phyloP scores from a whole-genome alignment of 1,139 yeast species.

The Kodamaea alishanica region DNA sequence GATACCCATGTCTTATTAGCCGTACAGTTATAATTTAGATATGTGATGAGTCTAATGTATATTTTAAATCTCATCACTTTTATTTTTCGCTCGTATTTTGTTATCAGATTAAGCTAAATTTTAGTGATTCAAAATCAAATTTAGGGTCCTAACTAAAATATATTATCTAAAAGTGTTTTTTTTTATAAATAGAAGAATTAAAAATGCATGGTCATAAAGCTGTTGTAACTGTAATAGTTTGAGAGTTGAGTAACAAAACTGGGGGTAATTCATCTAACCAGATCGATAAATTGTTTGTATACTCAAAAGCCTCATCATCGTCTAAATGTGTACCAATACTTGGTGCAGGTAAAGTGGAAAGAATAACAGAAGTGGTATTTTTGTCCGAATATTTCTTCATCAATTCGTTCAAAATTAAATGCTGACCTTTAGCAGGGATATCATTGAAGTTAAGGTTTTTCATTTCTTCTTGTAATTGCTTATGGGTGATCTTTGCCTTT shows the following conservation, averaged over 20 bases:
- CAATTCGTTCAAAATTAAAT: slow-evolving; percentile 78
- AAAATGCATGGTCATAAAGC: slow-evolving; percentile 47
- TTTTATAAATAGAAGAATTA: background rate
- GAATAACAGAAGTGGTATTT: slow-evolving; percentile 62
- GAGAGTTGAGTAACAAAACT: slow-evolving; percentile 74
- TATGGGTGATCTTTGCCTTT: slow-evolving; percentile 25
- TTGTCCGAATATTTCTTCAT: slow-evolving; percentile 61
- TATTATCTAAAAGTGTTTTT: background rate
- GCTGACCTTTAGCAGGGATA: slow-evolving; percentile 88
- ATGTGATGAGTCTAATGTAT: no score
- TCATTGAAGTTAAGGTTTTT: slow-evolving; percentile 65
- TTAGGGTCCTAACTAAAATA: background rate
- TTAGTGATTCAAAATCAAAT: background rate
- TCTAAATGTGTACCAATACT: slow-evolving; percentile 72
- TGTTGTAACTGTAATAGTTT: slow-evolving; percentile 93
- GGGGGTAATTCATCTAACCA: slow-evolving; percentile 88
- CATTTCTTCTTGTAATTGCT: slow-evolving; percentile 38
- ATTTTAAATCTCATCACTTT: background rate
- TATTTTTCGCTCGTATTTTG: background rate
- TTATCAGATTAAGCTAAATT: background rate
- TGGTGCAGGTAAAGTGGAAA: slow-evolving; percentile 90
- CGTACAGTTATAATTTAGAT: no score
- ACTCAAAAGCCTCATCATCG: slow-evolving; percentile 66
- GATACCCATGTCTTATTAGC: no score
- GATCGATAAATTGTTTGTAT: slow-evolving; percentile 68